Conservation (phyloP, 257 asterid genomes). For the Solanum medicagineum region DNA sequence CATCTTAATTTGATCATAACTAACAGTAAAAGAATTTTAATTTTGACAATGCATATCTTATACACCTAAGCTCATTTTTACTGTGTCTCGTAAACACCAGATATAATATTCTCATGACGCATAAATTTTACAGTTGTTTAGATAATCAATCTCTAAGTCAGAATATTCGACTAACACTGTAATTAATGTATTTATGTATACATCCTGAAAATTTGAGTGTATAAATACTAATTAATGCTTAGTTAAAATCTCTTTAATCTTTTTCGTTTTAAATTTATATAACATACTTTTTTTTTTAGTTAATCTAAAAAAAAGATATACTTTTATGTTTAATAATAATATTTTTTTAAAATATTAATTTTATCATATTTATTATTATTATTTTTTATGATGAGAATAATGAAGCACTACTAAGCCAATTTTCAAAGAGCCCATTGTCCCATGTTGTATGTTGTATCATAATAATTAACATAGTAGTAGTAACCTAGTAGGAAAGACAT, state of each 20-base stretch:
- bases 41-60: not conserved
- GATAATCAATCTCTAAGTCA: not conserved
- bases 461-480: not conserved
- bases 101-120: not conserved
- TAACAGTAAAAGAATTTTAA: no score
- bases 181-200: not conserved
- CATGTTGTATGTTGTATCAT: not conserved
- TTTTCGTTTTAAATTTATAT: not conserved
- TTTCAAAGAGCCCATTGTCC: not conserved
- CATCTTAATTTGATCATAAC: no score
- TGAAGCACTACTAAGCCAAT: not conserved
- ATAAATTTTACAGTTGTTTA: not conserved
- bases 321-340: not conserved
- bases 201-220: not conserved
- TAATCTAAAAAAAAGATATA: not conserved
- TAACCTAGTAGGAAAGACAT: not conserved
- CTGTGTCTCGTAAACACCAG: no score
- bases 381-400: not conserved
- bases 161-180: not conserved
- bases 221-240: not conserved
- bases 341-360: not conserved
- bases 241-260: not conserved
- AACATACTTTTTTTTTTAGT: not conserved
- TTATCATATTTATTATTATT: not conserved
- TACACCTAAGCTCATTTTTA: no score